Evolutionary conservation across 768 basidiomycete genomes (phyloP), one percentile per base, ranked within the genome.

Genomic region (Dioszegia aurantiaca): DNA sequence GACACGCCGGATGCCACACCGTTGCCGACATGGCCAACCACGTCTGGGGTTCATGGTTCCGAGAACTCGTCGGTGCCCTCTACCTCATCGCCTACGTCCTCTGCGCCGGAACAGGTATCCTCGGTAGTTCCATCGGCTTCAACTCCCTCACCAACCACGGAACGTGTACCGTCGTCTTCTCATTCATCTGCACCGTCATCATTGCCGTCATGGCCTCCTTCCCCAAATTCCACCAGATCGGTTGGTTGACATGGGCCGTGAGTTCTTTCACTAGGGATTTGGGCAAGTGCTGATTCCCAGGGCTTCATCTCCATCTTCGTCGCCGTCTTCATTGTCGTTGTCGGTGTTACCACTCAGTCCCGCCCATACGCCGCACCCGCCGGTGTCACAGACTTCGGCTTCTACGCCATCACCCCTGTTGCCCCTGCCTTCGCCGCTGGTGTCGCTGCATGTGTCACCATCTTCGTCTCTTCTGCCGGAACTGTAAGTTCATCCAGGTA

Each of bases 141-240:
- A 67, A 67, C 53, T 56, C 65, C 14, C 41, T 67, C 2, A 58
- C 65, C 1, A 44, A 47, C 47, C 65, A 67, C 48, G 65, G 55
- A 1, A 59, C 65, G 16, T 67, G 65, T 45, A 63, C 65, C 27
- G 65, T 67, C 27, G 52, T 60, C 12, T 67, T 47, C 37, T 49
- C 37, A 1, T 41, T 60, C 27, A 33, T 60, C 33, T 55, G 46
- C 41, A 52, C 55, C 3, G 43, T 59, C 41, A 21, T 37, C 33
- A 48, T 59, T 16, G 58, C 58, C n/a, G 42, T 36, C 31, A 45
- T 42, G 41, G 58, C 58, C n/a, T 42, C 48, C 23, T 59, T 59
- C 58, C 58, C 58, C 39, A 59, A 59, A 39, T 59, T 59, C 49
- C 58, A 59, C 42, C 58, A 59, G 42, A 59, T 59, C 24, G 58